These are phyloP conservation scores for Citrus sp. DNA, from an alignment of 345 rosid genomes.

Conservation along the genomic window DNA sequence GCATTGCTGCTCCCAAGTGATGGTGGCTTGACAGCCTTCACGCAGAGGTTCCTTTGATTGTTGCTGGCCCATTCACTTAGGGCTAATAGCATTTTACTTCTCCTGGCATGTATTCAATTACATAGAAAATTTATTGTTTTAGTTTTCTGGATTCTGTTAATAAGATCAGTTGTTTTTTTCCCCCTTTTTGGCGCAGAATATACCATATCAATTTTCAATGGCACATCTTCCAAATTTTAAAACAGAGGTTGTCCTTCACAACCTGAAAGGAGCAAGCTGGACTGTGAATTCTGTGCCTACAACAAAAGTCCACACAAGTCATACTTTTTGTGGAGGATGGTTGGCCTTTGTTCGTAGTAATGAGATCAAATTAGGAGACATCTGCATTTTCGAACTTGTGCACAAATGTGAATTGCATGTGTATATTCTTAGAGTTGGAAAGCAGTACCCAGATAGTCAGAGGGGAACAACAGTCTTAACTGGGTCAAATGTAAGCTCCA, in stretches of 20 bases:
- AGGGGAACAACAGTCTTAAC: conserved; percentile 25
- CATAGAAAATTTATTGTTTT: neutral
- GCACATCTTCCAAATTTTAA: conserved; percentile 56
- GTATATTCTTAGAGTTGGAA: conserved; percentile 48
- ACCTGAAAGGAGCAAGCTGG: conserved; percentile 51
- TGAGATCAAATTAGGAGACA: conserved; percentile 46
- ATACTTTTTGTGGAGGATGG: conserved; percentile 73
- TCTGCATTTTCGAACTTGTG: conserved; percentile 55
- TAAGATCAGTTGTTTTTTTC: neutral
- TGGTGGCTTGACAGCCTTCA: neutral
- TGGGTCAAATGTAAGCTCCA: conserved; percentile 22
- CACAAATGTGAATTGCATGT: conserved; percentile 45
- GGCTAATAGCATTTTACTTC: neutral
- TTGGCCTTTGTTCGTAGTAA: conserved; percentile 58
- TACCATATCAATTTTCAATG: conserved; percentile 56
- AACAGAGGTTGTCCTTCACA: conserved; percentile 51
- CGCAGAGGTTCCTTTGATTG: conserved; percentile 1
- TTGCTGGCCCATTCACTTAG: neutral
- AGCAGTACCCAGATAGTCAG: conserved; percentile 23
- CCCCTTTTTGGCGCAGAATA: conserved; percentile 37
- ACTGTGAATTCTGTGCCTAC: conserved; percentile 64
- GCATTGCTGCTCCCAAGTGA: neutral
- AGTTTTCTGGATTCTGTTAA: conserved; percentile 4
- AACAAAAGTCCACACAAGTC: conserved; percentile 59
- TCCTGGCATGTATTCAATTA: neutral